Evolutionary conservation across 1,284 basidiomycete genomes (phyloP).

Genomic region (Sporisorium iseilematis-ciliati): DNA sequence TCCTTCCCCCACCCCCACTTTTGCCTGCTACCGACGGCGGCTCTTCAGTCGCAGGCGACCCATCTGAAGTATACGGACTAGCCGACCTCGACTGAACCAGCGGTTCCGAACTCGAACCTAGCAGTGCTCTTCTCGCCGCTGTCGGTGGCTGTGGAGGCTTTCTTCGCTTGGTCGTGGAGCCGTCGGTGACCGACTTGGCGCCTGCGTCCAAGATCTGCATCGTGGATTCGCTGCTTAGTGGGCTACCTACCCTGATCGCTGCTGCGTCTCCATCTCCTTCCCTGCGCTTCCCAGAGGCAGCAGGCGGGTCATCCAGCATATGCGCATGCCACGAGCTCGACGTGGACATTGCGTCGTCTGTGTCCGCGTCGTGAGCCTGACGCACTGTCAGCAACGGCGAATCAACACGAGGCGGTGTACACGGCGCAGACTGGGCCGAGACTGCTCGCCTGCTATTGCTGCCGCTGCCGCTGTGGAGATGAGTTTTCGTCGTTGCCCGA

Average conservation of each 20-base stretch:
- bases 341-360: constrained; percentile 29
- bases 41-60: constrained; percentile 11
- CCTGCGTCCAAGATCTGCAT: constrained; percentile 11
- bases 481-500: constrained; percentile 1
- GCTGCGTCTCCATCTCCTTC: not conserved
- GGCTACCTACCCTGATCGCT: constrained; percentile 10
- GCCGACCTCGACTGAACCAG: constrained; percentile 1
- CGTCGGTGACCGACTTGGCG: not conserved
- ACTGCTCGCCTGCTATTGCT: constrained; percentile 10
- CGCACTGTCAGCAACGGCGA: constrained; percentile 17
- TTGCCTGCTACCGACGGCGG: not conserved
- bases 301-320: constrained; percentile 33
- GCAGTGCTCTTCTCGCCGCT: constrained; percentile 19
- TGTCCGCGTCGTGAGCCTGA: constrained; percentile 7
- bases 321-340: constrained; percentile 54
- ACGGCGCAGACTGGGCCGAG: constrained; percentile 44
- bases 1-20: not conserved
- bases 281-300: constrained; percentile 6
- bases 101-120: constrained; percentile 11
- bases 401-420: constrained; percentile 42
- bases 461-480: not conserved
- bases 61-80: not conserved
- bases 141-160: constrained; percentile 40
- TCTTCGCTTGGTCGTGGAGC: constrained; percentile 12
- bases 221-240: constrained; percentile 22